phyloP scores from a whole-genome alignment of 306 rosid genomes.

The Pueraria montana region DNA sequence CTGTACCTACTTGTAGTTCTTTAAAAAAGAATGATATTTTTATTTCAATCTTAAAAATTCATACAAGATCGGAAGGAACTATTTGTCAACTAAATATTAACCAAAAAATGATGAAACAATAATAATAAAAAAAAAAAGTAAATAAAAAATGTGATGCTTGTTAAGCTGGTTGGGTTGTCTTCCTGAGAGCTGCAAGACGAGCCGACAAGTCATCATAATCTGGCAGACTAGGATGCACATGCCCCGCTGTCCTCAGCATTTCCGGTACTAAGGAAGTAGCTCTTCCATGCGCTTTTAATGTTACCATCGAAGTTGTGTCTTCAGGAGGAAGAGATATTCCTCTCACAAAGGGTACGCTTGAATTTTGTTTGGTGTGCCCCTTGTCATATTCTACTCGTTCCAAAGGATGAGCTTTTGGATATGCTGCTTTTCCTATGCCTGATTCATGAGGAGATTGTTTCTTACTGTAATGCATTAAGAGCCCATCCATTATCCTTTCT shows the following conservation, averaged over 20 bases:
- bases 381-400: conserved; percentile 31
- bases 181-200: conserved; percentile 74
- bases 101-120: neutral
- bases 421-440: conserved; percentile 39
- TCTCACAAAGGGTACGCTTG: conserved; percentile 37
- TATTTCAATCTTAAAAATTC: neutral
- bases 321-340: conserved; percentile 56
- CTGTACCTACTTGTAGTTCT: neutral
- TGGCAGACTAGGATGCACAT: conserved; percentile 82
- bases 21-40: neutral
- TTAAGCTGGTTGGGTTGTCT: conserved; percentile 21
- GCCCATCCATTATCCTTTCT: conserved; percentile 41
- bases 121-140: neutral
- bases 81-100: neutral
- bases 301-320: conserved; percentile 3
- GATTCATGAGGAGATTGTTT: conserved; percentile 33
- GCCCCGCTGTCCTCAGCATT: conserved; percentile 43
- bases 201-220: conserved; percentile 84
- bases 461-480: conserved; percentile 45
- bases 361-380: conserved; percentile 33
- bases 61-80: neutral
- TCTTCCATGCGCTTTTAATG: conserved; percentile 32
- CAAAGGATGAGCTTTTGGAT: conserved; percentile 35
- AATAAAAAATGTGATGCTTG: neutral
- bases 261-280: conserved; percentile 60